Base-by-base conservation (phyloP, 1,139 yeast species). In the Blastobotrys aristatus region DNA sequence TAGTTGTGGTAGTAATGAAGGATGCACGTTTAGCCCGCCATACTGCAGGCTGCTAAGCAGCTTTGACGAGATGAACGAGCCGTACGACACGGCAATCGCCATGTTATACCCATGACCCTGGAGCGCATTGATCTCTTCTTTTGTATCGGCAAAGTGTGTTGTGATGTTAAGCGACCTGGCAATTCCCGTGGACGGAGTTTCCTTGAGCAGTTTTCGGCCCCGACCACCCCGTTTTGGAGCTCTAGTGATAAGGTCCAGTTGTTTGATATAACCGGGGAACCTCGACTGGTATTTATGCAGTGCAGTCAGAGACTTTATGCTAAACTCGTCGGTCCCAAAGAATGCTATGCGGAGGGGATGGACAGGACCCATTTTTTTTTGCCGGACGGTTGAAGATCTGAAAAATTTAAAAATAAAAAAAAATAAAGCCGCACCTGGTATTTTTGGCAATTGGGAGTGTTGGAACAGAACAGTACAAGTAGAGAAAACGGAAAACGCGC, bases 11-110 rank as follows among this genome's bases (percentile, higher is more conserved):
- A 92, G 72, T 16, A 90, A 65, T 0, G 97, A 88, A 0, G 99
- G 99, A 62, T 92, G 99, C 0, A 92, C 90, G 61, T 92, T 92
- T 21, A 92, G 61, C 0, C 97, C 95, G 0, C 92, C 90, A 59
- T 66, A 79, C 8, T 66, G 64, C 36, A 83, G 67, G 0, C 61
- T 40, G 0, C 60, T 46, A 2, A 92, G 64, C 53, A 88, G 79
- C 2, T 64, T 51, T 0, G 67, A 67, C 0, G 97, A 97, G 5
- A 92, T 87, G 42, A 90, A 69, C 46, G 73, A 73, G 0, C 98
- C 98, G 62, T 80, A 92, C 0, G 97, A 88, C 1, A 89, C 97
- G 0, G 97, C 97, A 22, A 92, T 73, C 0, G 89, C 83, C 55
- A 89, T 62, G 55, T 85, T 77, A 59, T 75, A 84, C 2, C 60